Conservation (phyloP, 768 basidiomycete species). For the Lactarius deliciosus region DNA sequence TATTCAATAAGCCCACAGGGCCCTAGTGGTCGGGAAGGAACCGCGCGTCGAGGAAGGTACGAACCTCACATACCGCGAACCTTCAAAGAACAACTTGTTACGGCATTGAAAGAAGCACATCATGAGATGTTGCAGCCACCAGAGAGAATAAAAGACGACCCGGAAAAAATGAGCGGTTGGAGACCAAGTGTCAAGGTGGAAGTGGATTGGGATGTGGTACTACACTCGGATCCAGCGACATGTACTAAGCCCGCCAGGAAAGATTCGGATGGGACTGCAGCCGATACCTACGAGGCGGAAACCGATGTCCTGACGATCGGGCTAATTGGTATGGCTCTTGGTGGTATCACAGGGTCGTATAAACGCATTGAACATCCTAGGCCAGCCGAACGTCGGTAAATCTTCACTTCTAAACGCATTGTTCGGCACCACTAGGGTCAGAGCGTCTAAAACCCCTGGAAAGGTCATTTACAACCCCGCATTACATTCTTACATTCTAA, state of each 20-base stretch:
- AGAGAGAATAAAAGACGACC: slow-evolving; percentile 47
- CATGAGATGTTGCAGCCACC: slow-evolving; percentile 68
- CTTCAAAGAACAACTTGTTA: slow-evolving; percentile 64
- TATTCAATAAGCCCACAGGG: slow-evolving; percentile 52
- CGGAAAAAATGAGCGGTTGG: slow-evolving; percentile 59
- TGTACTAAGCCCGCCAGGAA: slow-evolving; percentile 22
- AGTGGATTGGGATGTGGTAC: slow-evolving; percentile 73
- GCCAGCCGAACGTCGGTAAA: slow-evolving; percentile 96
- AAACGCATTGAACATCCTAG: slow-evolving; percentile 39
- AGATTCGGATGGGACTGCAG: slow-evolving; percentile 25
- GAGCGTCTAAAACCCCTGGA: slow-evolving; percentile 82
- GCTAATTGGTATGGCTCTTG: slow-evolving; percentile 58
- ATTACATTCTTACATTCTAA: neutral
- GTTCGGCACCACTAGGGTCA: slow-evolving; percentile 74
- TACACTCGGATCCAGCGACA: slow-evolving; percentile 40
- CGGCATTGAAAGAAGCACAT: slow-evolving; percentile 65
- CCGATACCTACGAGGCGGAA: slow-evolving; percentile 33
- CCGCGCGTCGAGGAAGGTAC: slow-evolving; percentile 39
- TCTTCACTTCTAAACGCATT: slow-evolving; percentile 90
- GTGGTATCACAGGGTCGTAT: neutral
- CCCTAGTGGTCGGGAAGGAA: slow-evolving; percentile 21
- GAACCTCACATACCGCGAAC: slow-evolving; percentile 68
- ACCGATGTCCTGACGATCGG: slow-evolving; percentile 74
- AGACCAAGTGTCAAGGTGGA: slow-evolving; percentile 57
- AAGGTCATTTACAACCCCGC: slow-evolving; percentile 50